These are phyloP conservation scores for Serendipita sp. DNA, from an alignment of 768 basidiomycete genomes.

Conservation along the genomic window DNA sequence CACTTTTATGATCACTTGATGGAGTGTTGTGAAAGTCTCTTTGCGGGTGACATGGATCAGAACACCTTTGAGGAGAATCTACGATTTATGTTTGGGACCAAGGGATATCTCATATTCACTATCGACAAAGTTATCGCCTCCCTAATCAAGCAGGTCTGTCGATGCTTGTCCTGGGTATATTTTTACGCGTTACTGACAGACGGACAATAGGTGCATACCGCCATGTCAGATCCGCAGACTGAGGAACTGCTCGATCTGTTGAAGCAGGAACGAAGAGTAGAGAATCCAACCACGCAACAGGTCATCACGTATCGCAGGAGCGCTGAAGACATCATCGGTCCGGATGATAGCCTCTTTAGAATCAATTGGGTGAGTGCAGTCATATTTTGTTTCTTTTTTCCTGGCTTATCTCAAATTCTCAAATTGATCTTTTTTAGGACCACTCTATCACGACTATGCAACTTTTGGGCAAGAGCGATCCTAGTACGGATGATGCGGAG, in stretches of 20 bases:
- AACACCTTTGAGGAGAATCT: slow-evolving; percentile 89
- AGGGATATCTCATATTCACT: slow-evolving; percentile 85
- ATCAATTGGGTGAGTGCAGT: slow-evolving; percentile 54
- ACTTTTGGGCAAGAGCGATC: slow-evolving; percentile 65
- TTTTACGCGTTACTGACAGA: neutral
- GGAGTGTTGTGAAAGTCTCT: slow-evolving; percentile 73
- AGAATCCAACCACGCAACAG: slow-evolving; percentile 31
- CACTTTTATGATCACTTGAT: slow-evolving; percentile 81
- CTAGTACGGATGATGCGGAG: slow-evolving; percentile 56
- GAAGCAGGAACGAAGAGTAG: neutral
- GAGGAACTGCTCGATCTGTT: neutral
- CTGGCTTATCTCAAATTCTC: neutral
- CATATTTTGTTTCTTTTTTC: neutral
- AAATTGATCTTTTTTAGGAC: neutral
- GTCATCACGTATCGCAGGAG: slow-evolving; percentile 49
- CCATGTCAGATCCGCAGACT: slow-evolving; percentile 36
- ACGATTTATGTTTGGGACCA: slow-evolving; percentile 85
- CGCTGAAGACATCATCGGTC: slow-evolving; percentile 54
- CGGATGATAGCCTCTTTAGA: slow-evolving; percentile 65
- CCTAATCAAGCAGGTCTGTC: slow-evolving; percentile 76
- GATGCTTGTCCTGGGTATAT: neutral
- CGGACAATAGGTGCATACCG: slow-evolving; percentile 37
- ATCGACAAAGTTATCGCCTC: slow-evolving; percentile 82
- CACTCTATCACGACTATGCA: slow-evolving; percentile 41
- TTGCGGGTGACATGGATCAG: slow-evolving; percentile 86